Base-by-base conservation (phyloP, 352 stramenopile genomes). In the Phytophthora fragariaefolia region DNA sequence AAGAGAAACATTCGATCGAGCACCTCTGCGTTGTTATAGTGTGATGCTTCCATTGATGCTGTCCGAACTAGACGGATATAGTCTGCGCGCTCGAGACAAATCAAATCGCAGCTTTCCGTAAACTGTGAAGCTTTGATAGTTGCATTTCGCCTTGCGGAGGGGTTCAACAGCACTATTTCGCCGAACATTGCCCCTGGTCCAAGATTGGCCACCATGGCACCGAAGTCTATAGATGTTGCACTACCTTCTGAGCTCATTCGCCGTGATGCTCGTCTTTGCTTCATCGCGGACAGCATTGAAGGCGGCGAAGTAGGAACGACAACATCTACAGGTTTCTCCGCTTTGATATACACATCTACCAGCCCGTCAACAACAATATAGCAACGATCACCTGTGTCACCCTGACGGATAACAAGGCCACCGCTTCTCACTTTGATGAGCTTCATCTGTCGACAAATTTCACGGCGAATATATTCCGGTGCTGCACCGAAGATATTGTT, bases 401-500 rank as follows among this genome's bases (percentile, higher is more conserved):
- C 83, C 52, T 93, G 85, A 7, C 82, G 82, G 40, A 93, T 93
- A 18, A 93, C 62, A 15, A 91, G 27, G 6, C 78, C 76, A 30
- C 81, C 71, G 3, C 74, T 85, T 32, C 83, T 68, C 22, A 79
- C 69, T 23, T 81, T 89, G 47, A 87, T 82, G 27, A 91, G 79
- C 54, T 79, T 70, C 85, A 93, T 93, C 45, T 93, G 85, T 0
- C 82, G 71, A 38, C 84, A 93, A 23, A 93, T 93, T 58, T 93
- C 84, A 12, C 84, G 85, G 17, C 85, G 75, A 59, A 91, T 90
- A 46, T 93, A 91, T 62, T 93, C 85, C 4, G 82, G 85, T 30
- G 82, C 80, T 4, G 85, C 76, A 7, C 82, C 85, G 47, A 93
- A 91, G 48, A 93, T 93, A 58, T 91, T 90, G 77, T 90, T 91